phyloP scores from a whole-genome alignment of 2,329 filamentous ascomycete species.

The Botrytis cinerea region DNA sequence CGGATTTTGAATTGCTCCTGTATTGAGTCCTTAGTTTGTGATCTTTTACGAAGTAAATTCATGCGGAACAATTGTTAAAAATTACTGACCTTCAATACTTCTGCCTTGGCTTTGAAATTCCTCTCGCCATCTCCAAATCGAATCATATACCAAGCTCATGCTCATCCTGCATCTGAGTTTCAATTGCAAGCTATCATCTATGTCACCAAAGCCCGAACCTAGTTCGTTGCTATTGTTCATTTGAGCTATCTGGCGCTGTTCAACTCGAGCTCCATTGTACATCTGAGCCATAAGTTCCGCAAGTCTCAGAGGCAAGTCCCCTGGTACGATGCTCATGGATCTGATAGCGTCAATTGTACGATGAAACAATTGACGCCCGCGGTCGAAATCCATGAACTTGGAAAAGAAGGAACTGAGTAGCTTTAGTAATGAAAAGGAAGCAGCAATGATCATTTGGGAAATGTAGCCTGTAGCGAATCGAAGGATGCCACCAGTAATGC shows the following conservation, averaged over 20 bases:
- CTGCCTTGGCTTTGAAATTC: slow-evolving; percentile 73
- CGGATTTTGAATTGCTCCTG: slow-evolving; percentile 75
- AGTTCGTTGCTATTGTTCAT: slow-evolving; percentile 43
- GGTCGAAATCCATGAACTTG: slow-evolving; percentile 67
- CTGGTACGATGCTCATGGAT: slow-evolving; percentile 71
- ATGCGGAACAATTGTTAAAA: slow-evolving; percentile 26
- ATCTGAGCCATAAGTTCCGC: slow-evolving; percentile 86
- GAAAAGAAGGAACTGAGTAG: slow-evolving; percentile 77
- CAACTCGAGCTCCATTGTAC: slow-evolving; percentile 63
- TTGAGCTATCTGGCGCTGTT: slow-evolving; percentile 47
- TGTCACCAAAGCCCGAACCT: slow-evolving; percentile 39
- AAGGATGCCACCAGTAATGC: slow-evolving; percentile 51
- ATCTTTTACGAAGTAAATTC: neutral
- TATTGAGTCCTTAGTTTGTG: slow-evolving; percentile 38
- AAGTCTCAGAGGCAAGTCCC: slow-evolving; percentile 77
- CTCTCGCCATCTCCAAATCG: slow-evolving; percentile 82
- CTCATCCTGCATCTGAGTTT: slow-evolving; percentile 83
- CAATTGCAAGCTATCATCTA: slow-evolving; percentile 73
- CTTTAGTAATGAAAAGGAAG: slow-evolving; percentile 75
- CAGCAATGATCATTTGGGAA: slow-evolving; percentile 83
- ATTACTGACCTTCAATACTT: slow-evolving; percentile 65
- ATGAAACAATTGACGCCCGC: slow-evolving; percentile 69
- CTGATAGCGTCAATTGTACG: slow-evolving; percentile 70
- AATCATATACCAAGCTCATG: slow-evolving; percentile 83
- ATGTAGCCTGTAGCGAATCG: slow-evolving; percentile 74